These are phyloP conservation scores for Dioscorea cayenensis DNA, from an alignment of 116 monocot species.

Conservation along the genomic window DNA sequence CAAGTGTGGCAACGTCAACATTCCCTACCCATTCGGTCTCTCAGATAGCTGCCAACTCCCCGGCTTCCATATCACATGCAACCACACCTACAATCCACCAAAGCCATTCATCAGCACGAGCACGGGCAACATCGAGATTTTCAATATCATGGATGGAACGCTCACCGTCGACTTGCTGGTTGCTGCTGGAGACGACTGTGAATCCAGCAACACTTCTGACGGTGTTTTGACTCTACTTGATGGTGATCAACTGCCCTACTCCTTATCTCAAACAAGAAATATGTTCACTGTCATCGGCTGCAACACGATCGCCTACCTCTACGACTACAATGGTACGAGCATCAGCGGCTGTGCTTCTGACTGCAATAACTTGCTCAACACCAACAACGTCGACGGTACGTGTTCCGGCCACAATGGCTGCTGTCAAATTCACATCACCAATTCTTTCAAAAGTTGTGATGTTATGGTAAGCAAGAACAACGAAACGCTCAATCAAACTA, in stretches of 20 bases:
- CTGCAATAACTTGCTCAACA: conserved; percentile 11
- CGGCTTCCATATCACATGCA: conserved; percentile 35
- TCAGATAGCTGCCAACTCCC: conserved; percentile 9
- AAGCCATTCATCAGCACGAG: conserved; percentile 13
- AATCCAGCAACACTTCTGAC: neutral
- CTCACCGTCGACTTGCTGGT: too few species aligned
- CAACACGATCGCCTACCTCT: conserved; percentile 17
- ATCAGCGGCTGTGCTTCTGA: conserved; percentile 25
- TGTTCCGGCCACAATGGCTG: conserved; percentile 41
- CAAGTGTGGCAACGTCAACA: conserved; percentile 33
- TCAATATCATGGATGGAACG: conserved; percentile 4
- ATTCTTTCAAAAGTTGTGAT: conserved; percentile 10
- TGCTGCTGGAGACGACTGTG: too few species aligned
- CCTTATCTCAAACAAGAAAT: conserved; percentile 28
- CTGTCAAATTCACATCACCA: conserved; percentile 36
- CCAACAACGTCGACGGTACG: conserved; percentile 4
- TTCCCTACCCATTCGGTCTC: conserved; percentile 43
- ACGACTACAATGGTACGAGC: neutral
- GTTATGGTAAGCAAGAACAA: too few species aligned
- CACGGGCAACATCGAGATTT: conserved; percentile 14
- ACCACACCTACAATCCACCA: conserved; percentile 24
- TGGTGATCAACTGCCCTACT: conserved; percentile 5
- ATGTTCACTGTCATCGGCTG: conserved; percentile 38
- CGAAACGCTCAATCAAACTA: too few species aligned
- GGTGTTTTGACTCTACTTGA: neutral